These are phyloP conservation scores for Zangia roseola DNA, from an alignment of 768 basidiomycete species.

Conservation along the genomic window DNA sequence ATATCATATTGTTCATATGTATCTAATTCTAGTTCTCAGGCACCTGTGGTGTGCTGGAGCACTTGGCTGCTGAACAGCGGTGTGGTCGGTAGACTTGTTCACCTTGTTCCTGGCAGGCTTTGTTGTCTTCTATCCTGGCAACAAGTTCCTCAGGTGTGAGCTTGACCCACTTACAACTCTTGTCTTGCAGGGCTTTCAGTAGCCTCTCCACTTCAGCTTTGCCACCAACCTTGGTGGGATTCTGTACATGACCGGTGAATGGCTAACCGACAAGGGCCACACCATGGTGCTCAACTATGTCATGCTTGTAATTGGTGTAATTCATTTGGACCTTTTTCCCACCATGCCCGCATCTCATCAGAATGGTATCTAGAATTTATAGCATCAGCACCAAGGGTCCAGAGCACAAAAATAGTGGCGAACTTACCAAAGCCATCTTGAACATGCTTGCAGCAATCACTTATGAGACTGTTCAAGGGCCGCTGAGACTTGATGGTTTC, in stretches of 20 bases:
- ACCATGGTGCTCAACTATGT: conserved; percentile 1
- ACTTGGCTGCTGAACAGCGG: no score
- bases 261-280: conserved; percentile 3
- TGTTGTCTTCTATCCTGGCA: not conserved
- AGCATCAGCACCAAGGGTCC: no score
- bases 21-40: no score
- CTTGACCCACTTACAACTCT: not conserved
- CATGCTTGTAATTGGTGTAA: conserved; percentile 6
- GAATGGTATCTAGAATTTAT: not conserved
- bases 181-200: not conserved
- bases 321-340: conserved; percentile 1
- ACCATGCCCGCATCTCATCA: not conserved
- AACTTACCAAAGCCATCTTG: conserved; percentile 2
- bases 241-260: not conserved
- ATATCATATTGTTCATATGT: no score
- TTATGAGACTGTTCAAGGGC: conserved; percentile 5
- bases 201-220: not conserved
- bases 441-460: not conserved
- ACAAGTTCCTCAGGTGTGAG: not conserved
- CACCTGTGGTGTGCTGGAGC: no score
- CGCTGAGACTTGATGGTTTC: not conserved
- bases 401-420: no score
- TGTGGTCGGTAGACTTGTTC: conserved; percentile 8
- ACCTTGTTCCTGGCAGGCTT: not conserved
- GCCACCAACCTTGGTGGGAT: conserved; percentile 1